Evolutionary conservation across 768 basidiomycete genomes (phyloP).

Genomic region (Erythrobasidium yunnanense): DNA sequence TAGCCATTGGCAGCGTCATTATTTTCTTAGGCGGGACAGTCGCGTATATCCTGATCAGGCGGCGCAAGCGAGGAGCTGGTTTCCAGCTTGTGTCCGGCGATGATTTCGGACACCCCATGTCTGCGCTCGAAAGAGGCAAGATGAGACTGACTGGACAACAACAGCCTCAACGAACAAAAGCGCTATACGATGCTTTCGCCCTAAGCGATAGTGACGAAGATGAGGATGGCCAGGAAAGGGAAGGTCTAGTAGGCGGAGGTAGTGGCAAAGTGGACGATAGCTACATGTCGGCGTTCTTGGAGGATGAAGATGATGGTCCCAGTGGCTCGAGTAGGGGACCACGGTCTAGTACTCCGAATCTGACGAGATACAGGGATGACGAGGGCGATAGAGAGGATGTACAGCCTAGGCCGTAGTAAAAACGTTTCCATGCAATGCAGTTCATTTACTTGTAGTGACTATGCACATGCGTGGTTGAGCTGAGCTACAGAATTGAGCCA

Average conservation of each 20-base stretch:
- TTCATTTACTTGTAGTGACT: no score
- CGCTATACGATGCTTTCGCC: constrained; percentile 83
- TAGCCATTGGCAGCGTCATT: constrained; percentile 64
- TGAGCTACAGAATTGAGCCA: no score
- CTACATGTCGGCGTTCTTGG: constrained; percentile 22
- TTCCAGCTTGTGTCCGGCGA: constrained; percentile 43
- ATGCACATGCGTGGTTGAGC: no score
- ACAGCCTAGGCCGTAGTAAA: constrained; percentile 3
- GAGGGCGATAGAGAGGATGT: neutral
- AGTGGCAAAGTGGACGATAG: constrained; percentile 2
- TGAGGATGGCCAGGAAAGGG: constrained; percentile 9
- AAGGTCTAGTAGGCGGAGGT: neutral
- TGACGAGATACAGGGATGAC: neutral
- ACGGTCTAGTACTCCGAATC: constrained; percentile 7
- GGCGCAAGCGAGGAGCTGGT: constrained; percentile 43
- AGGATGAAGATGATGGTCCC: constrained; percentile 7
- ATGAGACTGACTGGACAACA: constrained; percentile 18
- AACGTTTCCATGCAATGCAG: no score
- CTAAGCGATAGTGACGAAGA: constrained; percentile 38
- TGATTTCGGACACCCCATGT: constrained; percentile 69
- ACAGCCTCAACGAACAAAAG: constrained; percentile 51
- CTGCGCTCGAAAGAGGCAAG: constrained; percentile 48
- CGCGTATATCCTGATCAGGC: constrained; percentile 71
- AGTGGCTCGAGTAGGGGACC: neutral
- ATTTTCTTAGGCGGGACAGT: constrained; percentile 61